Base-by-base conservation (phyloP, 768 basidiomycete genomes). In the Chalciporus piperatus region DNA sequence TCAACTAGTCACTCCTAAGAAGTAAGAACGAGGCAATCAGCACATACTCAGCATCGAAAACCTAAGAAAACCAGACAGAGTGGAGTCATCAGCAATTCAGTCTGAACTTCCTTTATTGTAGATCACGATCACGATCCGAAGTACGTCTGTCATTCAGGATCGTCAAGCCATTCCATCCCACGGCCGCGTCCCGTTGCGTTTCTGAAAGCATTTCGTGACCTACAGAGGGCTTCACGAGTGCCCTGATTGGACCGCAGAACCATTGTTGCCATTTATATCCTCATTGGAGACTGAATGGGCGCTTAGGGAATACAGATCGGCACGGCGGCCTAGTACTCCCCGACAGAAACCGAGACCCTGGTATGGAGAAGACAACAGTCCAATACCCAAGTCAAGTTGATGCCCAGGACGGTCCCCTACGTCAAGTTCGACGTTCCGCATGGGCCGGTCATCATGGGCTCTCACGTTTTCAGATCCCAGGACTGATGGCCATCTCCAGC, bases 1-100 rank as follows among this genome's bases (percentile, higher is more conserved):
- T 91, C 92, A n/a, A n/a, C n/a, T n/a, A n/a, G n/a, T n/a, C n/a
- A n/a, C n/a, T n/a, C n/a, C n/a, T n/a, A n/a, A n/a, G n/a, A n/a
- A n/a, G n/a, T 94, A 55, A 35, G 13, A 10, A n/a, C 12, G 13
- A 39, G 23, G 17, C 16, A n/a, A n/a, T 23, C 7, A 32, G 27
- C 10, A 12, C 25, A 17, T 22, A n/a, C 30, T 30, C 30, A 14
- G 16, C 11, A 27, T 13, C 11, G 11, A 37, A 49, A 53, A 27
- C 20, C 11, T 25, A 48, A 28, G 11, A 19, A 14, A 30, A 47
- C 30, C 40, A 12, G 10, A 23, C 14, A 40, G 9, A 4, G 49
- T 41, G 55, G 57, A 51, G 62, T 64, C 46, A 6, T 22, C 52
- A 40, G 48, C 28, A 23, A 3, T 39, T 30, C 30, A 28, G 35